Evolutionary conservation across 164 flowering plant species (phyloP), one percentile per base, ranked within the genome.

Genomic region (Euptelea pleiosperma): DNA sequence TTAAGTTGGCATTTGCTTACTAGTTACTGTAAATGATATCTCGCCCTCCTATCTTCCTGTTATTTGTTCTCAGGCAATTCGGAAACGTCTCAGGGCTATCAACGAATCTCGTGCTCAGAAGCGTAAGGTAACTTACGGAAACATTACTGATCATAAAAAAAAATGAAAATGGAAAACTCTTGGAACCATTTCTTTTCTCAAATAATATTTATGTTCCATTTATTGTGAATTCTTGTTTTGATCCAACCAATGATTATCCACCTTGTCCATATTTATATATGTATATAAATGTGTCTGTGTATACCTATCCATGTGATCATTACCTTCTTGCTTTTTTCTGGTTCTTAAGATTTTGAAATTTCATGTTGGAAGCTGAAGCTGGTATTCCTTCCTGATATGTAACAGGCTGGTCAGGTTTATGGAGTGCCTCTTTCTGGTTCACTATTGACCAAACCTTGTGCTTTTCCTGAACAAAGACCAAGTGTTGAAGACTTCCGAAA

Each of bases 341-440:
- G 2, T 18, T n/a, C 15, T 33, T 34, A 14, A 11, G 1, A 24
- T 16, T 33, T 9, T 43, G 48, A 15, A 52, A 2, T 40, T 46
- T 49, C 36, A 31, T 46, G 31, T 29, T 24, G 26, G 40, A 60
- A 50, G 40, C 42, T 65, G 64, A 66, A 54, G 34, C 42, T 69
- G 19, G 28, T 35, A 15, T 48, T 41, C 33, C 42, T 67, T 59
- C 24, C 58, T 52, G 21, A 28, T 46, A 15, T 75, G 63, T 34
- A 58, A 63, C 79, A 94, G 99, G 99, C 96, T 59, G 99, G 99
- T 35, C 98, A 94, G 70, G 98, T 89, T 47, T 94, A 94, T 76
- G 98, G 96, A 48, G 90, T 82, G 56, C 91, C 98, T 63, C 86
- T 94, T 61, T 76, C 90, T 75, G 96, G 86, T 50, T 48, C 78